Conservation (phyloP, 805 yeast genomes). For the Cyberlindnera japonica region DNA sequence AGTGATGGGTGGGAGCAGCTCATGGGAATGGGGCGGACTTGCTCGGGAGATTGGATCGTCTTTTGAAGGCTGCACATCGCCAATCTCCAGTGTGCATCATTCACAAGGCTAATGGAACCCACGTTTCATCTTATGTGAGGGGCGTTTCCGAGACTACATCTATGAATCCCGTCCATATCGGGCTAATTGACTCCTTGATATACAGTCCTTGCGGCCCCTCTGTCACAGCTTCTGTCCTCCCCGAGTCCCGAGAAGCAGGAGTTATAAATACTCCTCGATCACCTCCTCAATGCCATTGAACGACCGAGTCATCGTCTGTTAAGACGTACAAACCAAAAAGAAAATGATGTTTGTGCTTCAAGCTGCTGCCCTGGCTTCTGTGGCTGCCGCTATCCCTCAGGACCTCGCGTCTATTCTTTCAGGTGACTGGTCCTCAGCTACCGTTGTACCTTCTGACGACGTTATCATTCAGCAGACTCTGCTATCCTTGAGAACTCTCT, state of each 20-base stretch:
- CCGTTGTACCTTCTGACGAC: conserved; percentile 12
- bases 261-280: too few relatives aligned
- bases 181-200: too few relatives aligned
- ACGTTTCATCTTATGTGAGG: not conserved
- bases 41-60: too few relatives aligned
- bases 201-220: too few relatives aligned
- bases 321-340: too few relatives aligned
- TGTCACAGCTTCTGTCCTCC: too few relatives aligned
- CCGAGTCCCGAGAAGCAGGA: too few relatives aligned
- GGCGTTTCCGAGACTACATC: not conserved
- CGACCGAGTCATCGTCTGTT: too few relatives aligned
- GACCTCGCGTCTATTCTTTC: conserved; percentile 11
- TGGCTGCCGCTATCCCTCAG: conserved; percentile 11
- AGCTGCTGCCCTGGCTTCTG: conserved; percentile 1
- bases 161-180: not conserved
- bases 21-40: too few relatives aligned
- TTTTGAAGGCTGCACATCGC: not conserved
- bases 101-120: too few relatives aligned
- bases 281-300: too few relatives aligned
- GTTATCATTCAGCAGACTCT: conserved; percentile 15
- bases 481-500: conserved; percentile 15
- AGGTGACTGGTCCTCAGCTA: conserved; percentile 12
- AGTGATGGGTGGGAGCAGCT: too few relatives aligned
- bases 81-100: not conserved
- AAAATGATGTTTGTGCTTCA: conserved; percentile 7